Evolutionary conservation across 148 eudicot species (phyloP).

Genomic region (Salicornia ramosissima): DNA sequence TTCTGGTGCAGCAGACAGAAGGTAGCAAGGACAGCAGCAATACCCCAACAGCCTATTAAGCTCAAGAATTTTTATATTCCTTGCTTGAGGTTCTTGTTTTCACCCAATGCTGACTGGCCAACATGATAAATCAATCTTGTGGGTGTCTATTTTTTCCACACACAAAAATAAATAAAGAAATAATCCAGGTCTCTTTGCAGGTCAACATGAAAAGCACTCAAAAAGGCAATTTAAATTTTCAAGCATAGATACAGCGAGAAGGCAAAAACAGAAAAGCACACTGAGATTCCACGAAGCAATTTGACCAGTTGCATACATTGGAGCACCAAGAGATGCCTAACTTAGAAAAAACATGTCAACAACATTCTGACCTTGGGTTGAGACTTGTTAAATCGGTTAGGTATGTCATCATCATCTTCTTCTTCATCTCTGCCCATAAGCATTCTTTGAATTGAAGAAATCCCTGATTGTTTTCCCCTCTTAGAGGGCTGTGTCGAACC

Average conservation of each 20-base stretch:
- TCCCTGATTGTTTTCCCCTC: slow-evolving; percentile 76
- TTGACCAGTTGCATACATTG: background rate
- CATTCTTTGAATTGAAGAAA: slow-evolving; percentile 56
- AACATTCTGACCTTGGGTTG: slow-evolving; percentile 62
- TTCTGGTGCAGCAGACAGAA: too few species aligned
- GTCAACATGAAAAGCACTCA: slow-evolving; percentile 2
- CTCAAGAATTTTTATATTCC: too few species aligned
- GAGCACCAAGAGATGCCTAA: background rate
- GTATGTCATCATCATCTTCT: slow-evolving; percentile 52
- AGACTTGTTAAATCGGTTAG: slow-evolving; percentile 45
- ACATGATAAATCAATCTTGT: too few species aligned
- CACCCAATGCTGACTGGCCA: too few species aligned
- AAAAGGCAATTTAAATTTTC: background rate
- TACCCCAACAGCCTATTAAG: too few species aligned
- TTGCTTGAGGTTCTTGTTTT: too few species aligned
- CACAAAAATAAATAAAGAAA: too few species aligned
- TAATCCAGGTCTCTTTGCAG: background rate
- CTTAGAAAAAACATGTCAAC: background rate
- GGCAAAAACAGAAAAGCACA: background rate
- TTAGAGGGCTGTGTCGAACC: slow-evolving; percentile 63
- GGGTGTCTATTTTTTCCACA: too few species aligned
- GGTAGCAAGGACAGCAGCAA: too few species aligned
- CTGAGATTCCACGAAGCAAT: background rate
- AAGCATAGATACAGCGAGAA: background rate
- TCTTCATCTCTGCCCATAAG: slow-evolving; percentile 51